Evolutionary conservation across 208 protist species (phyloP).

Genomic region (Trypanosoma melophagium): DNA sequence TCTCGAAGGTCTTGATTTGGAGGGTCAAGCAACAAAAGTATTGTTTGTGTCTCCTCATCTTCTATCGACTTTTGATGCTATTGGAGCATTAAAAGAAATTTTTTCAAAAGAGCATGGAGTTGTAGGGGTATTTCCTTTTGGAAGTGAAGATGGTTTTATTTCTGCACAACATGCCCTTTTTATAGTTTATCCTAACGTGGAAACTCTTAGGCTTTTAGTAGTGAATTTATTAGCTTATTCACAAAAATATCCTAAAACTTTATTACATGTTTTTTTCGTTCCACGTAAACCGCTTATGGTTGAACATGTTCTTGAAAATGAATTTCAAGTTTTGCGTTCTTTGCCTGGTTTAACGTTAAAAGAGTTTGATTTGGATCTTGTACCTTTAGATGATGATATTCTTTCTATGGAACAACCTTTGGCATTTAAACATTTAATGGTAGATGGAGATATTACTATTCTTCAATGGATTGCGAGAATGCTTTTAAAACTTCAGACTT

Average conservation of each 20-base stretch:
- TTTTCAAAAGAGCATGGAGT: constrained; percentile 21
- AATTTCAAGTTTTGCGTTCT: constrained; percentile 63
- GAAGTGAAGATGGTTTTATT: constrained; percentile 4
- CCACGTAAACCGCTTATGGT: constrained; percentile 76
- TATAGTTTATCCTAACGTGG: constrained; percentile 35
- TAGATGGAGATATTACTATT: constrained; percentile 66
- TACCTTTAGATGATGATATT: constrained; percentile 69
- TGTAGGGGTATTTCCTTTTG: constrained; percentile 27
- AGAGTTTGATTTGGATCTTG: constrained; percentile 79
- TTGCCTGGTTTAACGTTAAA: constrained; percentile 53
- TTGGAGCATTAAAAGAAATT: constrained; percentile 12
- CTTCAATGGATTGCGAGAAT: constrained; percentile 72
- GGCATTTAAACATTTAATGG: constrained; percentile 70
- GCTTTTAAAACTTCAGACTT: constrained; percentile 85
- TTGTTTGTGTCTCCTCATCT: constrained; percentile 21
- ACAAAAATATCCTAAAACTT: constrained; percentile 50
- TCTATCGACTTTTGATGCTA: constrained; percentile 22
- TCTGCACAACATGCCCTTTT: constrained; percentile 25
- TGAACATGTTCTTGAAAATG: constrained; percentile 68
- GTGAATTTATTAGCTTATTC: constrained; percentile 58
- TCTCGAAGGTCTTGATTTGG: constrained; percentile 7
- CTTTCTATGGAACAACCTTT: constrained; percentile 72
- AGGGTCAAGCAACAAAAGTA: constrained; percentile 7
- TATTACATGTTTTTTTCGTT: constrained; percentile 53
- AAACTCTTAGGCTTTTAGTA: constrained; percentile 42